Evolutionary conservation across 345 rosid genomes (phyloP).

Genomic region (Isatis tinctoria): DNA sequence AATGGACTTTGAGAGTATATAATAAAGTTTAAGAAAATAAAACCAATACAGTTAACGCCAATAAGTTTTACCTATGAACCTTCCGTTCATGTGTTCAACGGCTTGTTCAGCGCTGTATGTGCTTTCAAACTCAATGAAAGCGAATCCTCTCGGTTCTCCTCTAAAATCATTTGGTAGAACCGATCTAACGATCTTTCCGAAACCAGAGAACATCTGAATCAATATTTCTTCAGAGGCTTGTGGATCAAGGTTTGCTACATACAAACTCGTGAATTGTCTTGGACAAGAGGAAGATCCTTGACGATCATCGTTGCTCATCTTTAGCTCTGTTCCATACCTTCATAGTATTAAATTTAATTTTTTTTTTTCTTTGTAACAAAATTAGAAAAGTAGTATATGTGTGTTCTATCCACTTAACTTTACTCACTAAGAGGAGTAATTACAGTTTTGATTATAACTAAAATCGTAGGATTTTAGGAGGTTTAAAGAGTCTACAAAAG

Average conservation of each 20-base stretch:
- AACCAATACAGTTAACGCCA: background rate
- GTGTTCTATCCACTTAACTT: background rate
- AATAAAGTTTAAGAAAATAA: background rate
- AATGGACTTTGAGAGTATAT: background rate
- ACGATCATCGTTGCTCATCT: background rate
- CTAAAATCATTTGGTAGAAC: conserved; percentile 21
- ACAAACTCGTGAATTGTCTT: conserved; percentile 8
- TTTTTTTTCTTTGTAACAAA: background rate
- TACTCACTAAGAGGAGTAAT: background rate
- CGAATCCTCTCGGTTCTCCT: conserved; percentile 27
- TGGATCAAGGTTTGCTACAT: conserved; percentile 20
- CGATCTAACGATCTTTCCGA: background rate
- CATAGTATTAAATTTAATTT: background rate
- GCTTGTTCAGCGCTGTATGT: conserved; percentile 10
- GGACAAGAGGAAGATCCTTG: background rate
- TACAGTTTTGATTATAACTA: background rate
- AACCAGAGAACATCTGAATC: conserved; percentile 6
- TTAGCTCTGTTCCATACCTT: conserved; percentile 6
- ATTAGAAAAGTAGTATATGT: background rate
- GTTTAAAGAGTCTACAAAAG: background rate
- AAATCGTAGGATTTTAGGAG: background rate
- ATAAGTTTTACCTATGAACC: conserved; percentile 1
- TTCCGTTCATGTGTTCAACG: background rate
- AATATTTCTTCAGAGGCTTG: conserved; percentile 11
- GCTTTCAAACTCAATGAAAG: conserved; percentile 25